Evolutionary conservation across 1,284 basidiomycete genomes (phyloP), one percentile per base, ranked within the genome.

Genomic region (Testicularia cyperi): DNA sequence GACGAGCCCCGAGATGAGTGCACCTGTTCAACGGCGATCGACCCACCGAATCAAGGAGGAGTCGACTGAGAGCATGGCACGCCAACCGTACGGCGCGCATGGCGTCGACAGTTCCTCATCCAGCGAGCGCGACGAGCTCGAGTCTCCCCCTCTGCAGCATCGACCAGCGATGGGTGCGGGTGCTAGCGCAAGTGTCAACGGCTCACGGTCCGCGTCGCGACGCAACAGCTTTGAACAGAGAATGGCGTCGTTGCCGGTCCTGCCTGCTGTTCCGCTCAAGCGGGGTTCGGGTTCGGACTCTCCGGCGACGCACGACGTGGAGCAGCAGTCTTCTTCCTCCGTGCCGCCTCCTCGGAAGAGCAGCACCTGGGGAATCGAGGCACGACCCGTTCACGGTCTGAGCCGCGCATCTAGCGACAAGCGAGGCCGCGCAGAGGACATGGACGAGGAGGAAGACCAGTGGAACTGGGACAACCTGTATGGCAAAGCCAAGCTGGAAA

Each of bases 181-280:
- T n/a, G n/a, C n/a, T n/a, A n/a, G n/a, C n/a, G n/a, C n/a, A n/a
- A n/a, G n/a, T n/a, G n/a, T n/a, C n/a, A n/a, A n/a, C n/a, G 34
- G 41, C n/a, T 29, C 28, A 13, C 48, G 33, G 37, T 33, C 57
- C 6, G 26, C 31, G 2, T 52, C 58, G 23, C 58, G 58, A 24
- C 52, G 58, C 39, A 62, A 47, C 48, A 64, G 60, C 38, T 68
- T 68, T 30, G 66, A 68, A 38, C 45, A 56, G 21, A 48, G 66
- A 25, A 66, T 68, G 57, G 60, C 55, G 4, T 49, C 52, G 28
- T 44, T 68, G 4, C 66, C 66, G 4, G 57, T 66, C 18, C 44
- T 54, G 44, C 42, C 58, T 2, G 66, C 66, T 13, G 49, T 68
- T 13, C 66, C 66, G 13, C 46, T 68, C 30, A 62, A 62, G 41